Evolutionary conservation across 2,329 filamentous ascomycete species (phyloP).

Genomic region (Didymella pinodella): DNA sequence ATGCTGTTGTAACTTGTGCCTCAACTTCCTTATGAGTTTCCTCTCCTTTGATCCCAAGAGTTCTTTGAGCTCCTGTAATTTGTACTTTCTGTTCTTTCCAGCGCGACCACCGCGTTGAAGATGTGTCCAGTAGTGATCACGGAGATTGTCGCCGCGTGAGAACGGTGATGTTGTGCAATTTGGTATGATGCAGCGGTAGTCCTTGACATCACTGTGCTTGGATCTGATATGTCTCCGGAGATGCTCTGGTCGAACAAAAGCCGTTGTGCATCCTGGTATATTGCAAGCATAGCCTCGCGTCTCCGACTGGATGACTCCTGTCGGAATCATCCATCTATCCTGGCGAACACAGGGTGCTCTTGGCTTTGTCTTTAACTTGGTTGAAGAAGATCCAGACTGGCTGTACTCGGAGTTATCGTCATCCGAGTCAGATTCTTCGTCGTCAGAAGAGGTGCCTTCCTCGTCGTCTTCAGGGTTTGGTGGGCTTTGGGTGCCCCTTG

Average conservation of each 20-base stretch:
- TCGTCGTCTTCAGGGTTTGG: background rate
- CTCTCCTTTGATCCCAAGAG: slow-evolving; percentile 31
- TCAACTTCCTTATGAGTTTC: slow-evolving; percentile 22
- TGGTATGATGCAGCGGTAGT: slow-evolving; percentile 25
- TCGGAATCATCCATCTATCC: slow-evolving; percentile 22
- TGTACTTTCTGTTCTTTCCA: slow-evolving; percentile 32
- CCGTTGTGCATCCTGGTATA: slow-evolving; percentile 7
- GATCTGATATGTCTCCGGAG: slow-evolving; percentile 34
- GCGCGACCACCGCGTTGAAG: slow-evolving; percentile 26
- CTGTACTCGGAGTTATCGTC: slow-evolving; percentile 10
- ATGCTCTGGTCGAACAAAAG: slow-evolving; percentile 34
- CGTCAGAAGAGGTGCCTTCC: background rate
- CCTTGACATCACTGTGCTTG: slow-evolving; percentile 22
- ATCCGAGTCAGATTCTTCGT: slow-evolving; percentile 8
- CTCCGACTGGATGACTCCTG: slow-evolving; percentile 9
- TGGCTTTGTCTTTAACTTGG: background rate
- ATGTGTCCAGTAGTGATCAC: slow-evolving; percentile 40
- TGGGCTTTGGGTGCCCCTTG: background rate
- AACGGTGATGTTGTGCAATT: slow-evolving; percentile 23
- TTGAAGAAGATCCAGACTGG: background rate
- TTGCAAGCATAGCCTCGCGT: slow-evolving; percentile 24
- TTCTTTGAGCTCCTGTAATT: slow-evolving; percentile 23
- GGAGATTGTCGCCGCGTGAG: slow-evolving; percentile 35
- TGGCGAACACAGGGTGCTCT: slow-evolving; percentile 23
- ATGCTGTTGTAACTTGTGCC: slow-evolving; percentile 19